Base-by-base conservation (phyloP, 2,329 filamentous ascomycete genomes). In the Cadophora sp. region DNA sequence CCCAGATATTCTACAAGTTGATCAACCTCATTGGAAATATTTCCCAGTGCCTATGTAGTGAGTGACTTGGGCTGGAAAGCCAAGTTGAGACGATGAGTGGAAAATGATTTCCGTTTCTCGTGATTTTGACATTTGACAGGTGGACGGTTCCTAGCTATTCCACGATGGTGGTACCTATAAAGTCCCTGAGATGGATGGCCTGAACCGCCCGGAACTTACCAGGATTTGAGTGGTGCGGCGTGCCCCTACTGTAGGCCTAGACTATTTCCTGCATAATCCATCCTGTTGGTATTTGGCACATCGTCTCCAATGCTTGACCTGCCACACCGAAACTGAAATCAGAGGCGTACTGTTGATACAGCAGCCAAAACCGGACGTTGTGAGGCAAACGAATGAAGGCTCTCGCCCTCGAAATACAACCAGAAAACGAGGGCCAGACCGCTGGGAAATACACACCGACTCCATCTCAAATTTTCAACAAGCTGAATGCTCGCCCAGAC, bases 121-220 rank as follows among this genome's bases (percentile, higher is more conserved):
- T 33, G 51, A 36, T 20, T 20, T 18, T 3, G 6, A 20, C 8
- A 36, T 36, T 33, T 56, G 33, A 39, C 53, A 56, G 53, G 53
- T 56, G 53, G 53, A 56, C 30, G 53, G 33, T 33, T 7, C 53
- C 33, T 56, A 7, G 30, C 18, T 48, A 22, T 56, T 39, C 18
- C n/a, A 39, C 20, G 24, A n/a, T 39, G 33, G 33, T 39, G n/a
- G 7, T 56, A 39, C 36, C 11, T 39, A 39, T 13, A n/a, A 56
- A 39, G 53, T 56, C 53, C 53, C 53, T 39, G 27, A 30, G 27
- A 30, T 56, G 18, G 36, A 39, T 56, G 33, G 53, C 7, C 53
- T 39, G 33, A 56, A 14, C 30, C 33, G 30, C 1, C 53, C 30
- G 30, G 13, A n/a, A 39, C 11, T 4, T 20, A 39, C 33, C 30